phyloP scores from a whole-genome alignment of 2,329 filamentous ascomycete genomes.

The Aspergillus terreus region DNA sequence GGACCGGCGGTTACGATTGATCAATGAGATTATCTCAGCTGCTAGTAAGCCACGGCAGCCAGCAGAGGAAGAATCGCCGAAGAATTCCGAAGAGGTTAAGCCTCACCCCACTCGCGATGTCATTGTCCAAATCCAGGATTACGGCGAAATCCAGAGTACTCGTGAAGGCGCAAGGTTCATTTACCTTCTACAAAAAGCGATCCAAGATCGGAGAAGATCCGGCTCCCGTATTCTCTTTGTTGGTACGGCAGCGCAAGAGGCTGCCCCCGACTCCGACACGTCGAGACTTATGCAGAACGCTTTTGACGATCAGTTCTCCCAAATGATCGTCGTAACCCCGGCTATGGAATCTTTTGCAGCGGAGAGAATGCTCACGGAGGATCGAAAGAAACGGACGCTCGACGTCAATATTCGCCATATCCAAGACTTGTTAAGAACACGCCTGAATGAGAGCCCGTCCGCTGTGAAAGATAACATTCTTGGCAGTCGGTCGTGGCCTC shows the following conservation, averaged over 20 bases:
- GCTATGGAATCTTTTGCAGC: conserved; percentile 36
- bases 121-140: conserved; percentile 77
- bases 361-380: conserved; percentile 44
- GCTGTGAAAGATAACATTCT: conserved; percentile 33
- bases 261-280: conserved; percentile 35
- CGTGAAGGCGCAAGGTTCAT: conserved; percentile 67
- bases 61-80: conserved; percentile 3
- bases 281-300: conserved; percentile 47
- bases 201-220: conserved; percentile 67
- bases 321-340: conserved; percentile 54
- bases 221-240: conserved; percentile 73
- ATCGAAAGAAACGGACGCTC: conserved; percentile 46
- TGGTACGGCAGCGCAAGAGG: conserved; percentile 64
- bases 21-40: conserved; percentile 33
- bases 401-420: conserved; percentile 64
- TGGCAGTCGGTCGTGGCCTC: conserved; percentile 25
- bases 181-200: conserved; percentile 63
- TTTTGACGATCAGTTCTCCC: conserved; percentile 45
- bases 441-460: conserved; percentile 30
- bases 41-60: conserved; percentile 10
- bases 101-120: conserved; percentile 39
- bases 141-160: conserved; percentile 70
- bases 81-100: conserved; percentile 4
- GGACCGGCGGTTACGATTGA: conserved; percentile 30
- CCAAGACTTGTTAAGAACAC: conserved; percentile 55